These are phyloP conservation scores for Xylaria sp. DNA, from an alignment of 2,329 filamentous ascomycete genomes.

Conservation along the genomic window DNA sequence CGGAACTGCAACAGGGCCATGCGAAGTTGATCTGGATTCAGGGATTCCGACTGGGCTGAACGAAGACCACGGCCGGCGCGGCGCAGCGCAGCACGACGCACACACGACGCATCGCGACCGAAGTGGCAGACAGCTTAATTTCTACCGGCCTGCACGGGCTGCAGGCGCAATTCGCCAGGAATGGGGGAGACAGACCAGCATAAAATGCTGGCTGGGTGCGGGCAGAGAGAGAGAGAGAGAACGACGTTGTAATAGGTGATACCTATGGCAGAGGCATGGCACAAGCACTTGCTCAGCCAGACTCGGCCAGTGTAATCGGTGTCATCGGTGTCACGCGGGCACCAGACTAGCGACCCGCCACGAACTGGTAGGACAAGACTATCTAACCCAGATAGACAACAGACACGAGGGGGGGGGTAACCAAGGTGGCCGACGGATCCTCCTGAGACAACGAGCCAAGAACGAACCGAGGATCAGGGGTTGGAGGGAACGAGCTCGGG, in stretches of 20 bases:
- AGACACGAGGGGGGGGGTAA: neutral
- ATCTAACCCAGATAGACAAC: neutral
- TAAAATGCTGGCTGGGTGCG: neutral
- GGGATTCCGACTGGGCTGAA: constrained; percentile 30
- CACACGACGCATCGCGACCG: constrained; percentile 23
- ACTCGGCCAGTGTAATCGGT: constrained; percentile 21
- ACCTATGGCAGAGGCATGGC: constrained; percentile 22
- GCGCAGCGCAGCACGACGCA: constrained; percentile 2
- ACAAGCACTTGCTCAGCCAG: constrained; percentile 35
- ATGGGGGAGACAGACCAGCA: neutral
- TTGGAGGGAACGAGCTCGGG: constrained; percentile 6
- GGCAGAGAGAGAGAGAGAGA: constrained; percentile 3
- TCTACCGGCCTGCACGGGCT: constrained; percentile 9
- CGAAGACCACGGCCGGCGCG: constrained; percentile 22
- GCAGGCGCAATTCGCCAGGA: constrained; percentile 5
- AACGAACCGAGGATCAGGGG: constrained; percentile 30
- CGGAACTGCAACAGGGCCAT: constrained; percentile 37
- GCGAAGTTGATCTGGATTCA: constrained; percentile 27
- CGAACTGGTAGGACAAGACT: constrained; percentile 32
- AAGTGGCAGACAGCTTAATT: constrained; percentile 14
- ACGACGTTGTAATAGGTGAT: constrained; percentile 1
- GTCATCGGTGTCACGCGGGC: constrained; percentile 16
- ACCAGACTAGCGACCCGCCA: constrained; percentile 12
- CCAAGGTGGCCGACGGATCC: constrained; percentile 21
- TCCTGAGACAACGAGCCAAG: constrained; percentile 26